These are phyloP conservation scores for Solanum boliviense DNA, from an alignment of 257 asterid genomes.

Conservation along the genomic window DNA sequence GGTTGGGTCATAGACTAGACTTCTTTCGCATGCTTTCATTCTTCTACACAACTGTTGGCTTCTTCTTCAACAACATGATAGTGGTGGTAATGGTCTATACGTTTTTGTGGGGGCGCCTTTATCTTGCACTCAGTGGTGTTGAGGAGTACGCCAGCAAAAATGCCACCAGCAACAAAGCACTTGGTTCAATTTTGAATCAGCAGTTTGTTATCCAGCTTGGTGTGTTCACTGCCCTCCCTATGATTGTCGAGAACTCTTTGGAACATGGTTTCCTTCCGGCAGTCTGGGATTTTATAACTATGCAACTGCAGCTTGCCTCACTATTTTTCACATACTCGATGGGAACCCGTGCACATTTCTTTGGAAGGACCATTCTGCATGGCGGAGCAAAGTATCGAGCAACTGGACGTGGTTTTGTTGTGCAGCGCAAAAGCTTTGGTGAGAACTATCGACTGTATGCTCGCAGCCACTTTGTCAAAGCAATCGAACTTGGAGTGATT, in stretches of 20 bases:
- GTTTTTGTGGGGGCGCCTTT: conserved; percentile 87
- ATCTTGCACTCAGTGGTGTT: conserved; percentile 80
- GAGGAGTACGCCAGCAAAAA: conserved; percentile 32
- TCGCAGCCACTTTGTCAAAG: conserved; percentile 93
- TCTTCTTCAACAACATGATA: conserved; percentile 76
- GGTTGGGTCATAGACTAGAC: conserved; percentile 90
- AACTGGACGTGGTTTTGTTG: conserved; percentile 95
- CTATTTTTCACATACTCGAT: conserved; percentile 72
- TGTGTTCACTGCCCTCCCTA: conserved; percentile 80
- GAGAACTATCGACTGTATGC: conserved; percentile 81
- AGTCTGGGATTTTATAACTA: conserved; percentile 78
- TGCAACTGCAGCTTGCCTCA: conserved; percentile 80
- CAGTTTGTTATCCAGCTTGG: conserved; percentile 87
- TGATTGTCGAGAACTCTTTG: conserved; percentile 83
- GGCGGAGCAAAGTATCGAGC: conserved; percentile 97
- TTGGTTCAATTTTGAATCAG: conserved; percentile 79
- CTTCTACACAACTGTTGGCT: conserved; percentile 85
- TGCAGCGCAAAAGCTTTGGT: conserved; percentile 72
- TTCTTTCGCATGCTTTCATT: conserved; percentile 96
- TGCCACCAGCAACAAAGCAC: conserved; percentile 54
- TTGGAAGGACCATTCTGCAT: conserved; percentile 84
- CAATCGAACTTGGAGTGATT: conserved; percentile 86
- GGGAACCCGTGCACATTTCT: conserved; percentile 91
- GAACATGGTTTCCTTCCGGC: conserved; percentile 85
- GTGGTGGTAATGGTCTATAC: conserved; percentile 68